Evolutionary conservation across 352 stramenopile genomes (phyloP).

Genomic region (Saprolegnia parasitica): DNA sequence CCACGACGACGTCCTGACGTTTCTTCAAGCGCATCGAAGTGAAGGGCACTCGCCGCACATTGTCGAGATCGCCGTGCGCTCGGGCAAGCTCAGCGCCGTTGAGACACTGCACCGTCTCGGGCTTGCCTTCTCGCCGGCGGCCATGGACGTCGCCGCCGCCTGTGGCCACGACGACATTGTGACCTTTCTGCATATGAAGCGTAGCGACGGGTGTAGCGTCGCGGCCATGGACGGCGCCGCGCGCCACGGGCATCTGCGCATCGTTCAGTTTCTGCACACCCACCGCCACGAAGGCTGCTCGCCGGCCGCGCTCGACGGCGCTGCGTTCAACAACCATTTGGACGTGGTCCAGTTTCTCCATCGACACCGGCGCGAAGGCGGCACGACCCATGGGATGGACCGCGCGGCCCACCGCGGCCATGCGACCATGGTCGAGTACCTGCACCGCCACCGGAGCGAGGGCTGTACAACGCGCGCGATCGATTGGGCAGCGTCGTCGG

Average conservation of each 20-base stretch:
- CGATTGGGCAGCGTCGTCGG: neutral
- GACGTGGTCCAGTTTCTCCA: neutral
- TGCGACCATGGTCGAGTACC: neutral
- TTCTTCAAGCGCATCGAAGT: neutral
- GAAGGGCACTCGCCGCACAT: neutral
- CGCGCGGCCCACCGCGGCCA: constrained; percentile 1
- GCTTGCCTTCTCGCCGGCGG: neutral
- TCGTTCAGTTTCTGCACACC: neutral
- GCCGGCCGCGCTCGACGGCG: neutral
- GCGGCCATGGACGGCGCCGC: neutral
- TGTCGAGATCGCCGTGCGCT: neutral
- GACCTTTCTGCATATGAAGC: neutral
- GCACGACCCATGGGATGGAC: neutral
- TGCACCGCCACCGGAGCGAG: neutral
- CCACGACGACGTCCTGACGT: neutral
- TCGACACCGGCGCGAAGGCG: neutral
- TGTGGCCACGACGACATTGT: neutral
- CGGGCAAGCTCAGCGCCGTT: neutral
- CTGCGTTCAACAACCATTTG: constrained; percentile 10
- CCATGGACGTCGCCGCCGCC: constrained; percentile 1
- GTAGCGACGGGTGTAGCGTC: neutral
- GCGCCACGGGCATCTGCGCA: neutral
- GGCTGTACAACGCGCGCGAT: constrained; percentile 6
- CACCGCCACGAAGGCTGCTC: neutral
- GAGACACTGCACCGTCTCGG: neutral